Base-by-base conservation (phyloP, 306 rosid genomes). In the Nissolia schottii region DNA sequence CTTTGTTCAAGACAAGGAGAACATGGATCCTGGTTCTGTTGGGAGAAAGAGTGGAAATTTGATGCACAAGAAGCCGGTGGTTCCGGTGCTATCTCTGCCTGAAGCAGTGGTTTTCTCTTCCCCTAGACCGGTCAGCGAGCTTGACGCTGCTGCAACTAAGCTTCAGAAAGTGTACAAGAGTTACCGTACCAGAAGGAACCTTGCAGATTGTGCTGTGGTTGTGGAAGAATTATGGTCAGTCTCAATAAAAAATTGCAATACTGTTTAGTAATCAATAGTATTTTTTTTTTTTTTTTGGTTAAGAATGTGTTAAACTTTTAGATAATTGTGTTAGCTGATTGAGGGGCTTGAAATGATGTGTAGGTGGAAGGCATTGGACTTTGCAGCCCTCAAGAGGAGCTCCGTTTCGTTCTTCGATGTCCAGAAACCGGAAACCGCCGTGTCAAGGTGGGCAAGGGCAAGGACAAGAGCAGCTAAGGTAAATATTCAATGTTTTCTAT, bases 121-220 rank as follows among this genome's bases (percentile, higher is more conserved):
- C 0, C 95, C 96, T 0, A 81, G 85, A 62, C 91, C 96, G 3
- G 85, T 76, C 3, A 57, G 46, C 24, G 96, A 90, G 82, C 96
- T 92, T 51, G 95, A 90, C 37, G 90, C 89, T 27, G 98, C 96
- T 10, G 98, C 98, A 53, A 84, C 86, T 16, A 92, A 67, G 73
- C 61, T 93, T 70, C 98, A 93, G 56, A 93, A 93, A 57, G 90
- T 87, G 10, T 93, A 93, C 51, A 93, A 93, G 83, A 87, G 96
- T 80, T 90, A 93, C 71, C 86, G 98, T 15, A 93, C 98, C 0
- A 38, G 98, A 68, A 88, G 98, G 67, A 93, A 90, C 76, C 96
- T 93, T 49, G 98, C 98, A 2, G 98, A 93, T 71, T 93, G 98
- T 81, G 98, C 96, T 0, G 98, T 92, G 24, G 90, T 92, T 13